Evolutionary conservation across 75 land plant genomes (phyloP).

Genomic region (Azolla pinnata): DNA sequence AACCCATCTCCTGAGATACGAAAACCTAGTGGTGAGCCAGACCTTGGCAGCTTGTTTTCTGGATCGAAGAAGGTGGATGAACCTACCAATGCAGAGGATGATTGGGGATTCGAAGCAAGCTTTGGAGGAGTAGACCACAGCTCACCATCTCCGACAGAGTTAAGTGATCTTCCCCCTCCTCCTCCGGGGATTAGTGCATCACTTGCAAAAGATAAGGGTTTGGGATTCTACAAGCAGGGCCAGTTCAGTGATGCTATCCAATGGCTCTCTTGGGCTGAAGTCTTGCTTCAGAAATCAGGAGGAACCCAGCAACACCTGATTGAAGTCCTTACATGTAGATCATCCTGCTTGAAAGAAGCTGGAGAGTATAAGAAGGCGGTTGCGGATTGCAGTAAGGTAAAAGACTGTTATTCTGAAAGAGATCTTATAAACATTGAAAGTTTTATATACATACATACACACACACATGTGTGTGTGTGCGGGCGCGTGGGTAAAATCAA

Average conservation of each 20-base stretch:
- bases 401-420: neutral
- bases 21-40: neutral
- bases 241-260: constrained; percentile 96
- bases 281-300: constrained; percentile 53
- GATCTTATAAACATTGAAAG: no score
- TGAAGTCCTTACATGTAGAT: constrained; percentile 62
- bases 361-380: constrained; percentile 96
- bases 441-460: no score
- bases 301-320: constrained; percentile 17
- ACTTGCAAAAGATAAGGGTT: constrained; percentile 63
- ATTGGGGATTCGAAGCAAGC: constrained; percentile 57
- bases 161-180: constrained; percentile 85
- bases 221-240: constrained; percentile 72
- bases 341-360: constrained; percentile 90
- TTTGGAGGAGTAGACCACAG: constrained; percentile 41
- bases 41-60: constrained; percentile 3
- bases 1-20: constrained; percentile 14
- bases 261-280: constrained; percentile 89
- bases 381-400: constrained; percentile 84
- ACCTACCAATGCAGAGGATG: constrained; percentile 25
- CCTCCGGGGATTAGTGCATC: constrained; percentile 69
- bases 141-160: constrained; percentile 56
- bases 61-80: constrained; percentile 4
- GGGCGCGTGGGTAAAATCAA: no score
- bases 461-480: no score